Evolutionary conservation across 2,329 filamentous ascomycete species (phyloP), one percentile per base, ranked within the genome.

Genomic region (Calycina marina): DNA sequence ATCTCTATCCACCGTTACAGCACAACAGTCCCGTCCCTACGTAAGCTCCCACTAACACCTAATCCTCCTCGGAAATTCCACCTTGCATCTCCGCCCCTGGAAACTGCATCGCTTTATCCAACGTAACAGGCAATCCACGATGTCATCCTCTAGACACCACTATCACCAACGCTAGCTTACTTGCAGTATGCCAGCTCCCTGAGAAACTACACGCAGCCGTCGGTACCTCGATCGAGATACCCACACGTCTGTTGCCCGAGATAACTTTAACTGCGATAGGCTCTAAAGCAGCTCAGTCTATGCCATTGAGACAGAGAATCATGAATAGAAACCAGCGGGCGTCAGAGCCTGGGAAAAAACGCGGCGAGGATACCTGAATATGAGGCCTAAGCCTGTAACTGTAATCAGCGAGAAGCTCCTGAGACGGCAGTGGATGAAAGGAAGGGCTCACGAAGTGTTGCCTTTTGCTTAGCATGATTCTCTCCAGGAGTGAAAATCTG

Each of bases 281-380:
- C 48, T 77, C 72, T 40, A 80, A 80, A 0, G 65, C 64, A 0
- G 66, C 58, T 75, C 74, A 80, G 41, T 78, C 72, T 12, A 72
- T 62, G 0, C 65, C 61, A 35, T 77, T 77, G 11, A 78, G 63
- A 9, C 64, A 43, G 4, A 75, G 48, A 5, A 79, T 60, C 38
- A 75, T 71, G 29, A 65, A 66, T 6, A 77, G 53, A 0, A 81
- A 59, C 60, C 72, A 78, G 68, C 73, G 78, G 0, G 75, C 80
- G 30, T 69, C 66, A 0, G 64, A 59, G 3, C 63, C 59, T 0
- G 75, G 72, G 41, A 81, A 81, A 1, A 82, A 4, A 73, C 68
- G 12, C 70, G 60, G 2, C 69, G 59, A 0, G 67, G 69, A 25
- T 70, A 69, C 27, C 59, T 57, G 18, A 72, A 58, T 18, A 72